Conservation (phyloP, 306 rosid species). For the Begonia loranthoides region DNA sequence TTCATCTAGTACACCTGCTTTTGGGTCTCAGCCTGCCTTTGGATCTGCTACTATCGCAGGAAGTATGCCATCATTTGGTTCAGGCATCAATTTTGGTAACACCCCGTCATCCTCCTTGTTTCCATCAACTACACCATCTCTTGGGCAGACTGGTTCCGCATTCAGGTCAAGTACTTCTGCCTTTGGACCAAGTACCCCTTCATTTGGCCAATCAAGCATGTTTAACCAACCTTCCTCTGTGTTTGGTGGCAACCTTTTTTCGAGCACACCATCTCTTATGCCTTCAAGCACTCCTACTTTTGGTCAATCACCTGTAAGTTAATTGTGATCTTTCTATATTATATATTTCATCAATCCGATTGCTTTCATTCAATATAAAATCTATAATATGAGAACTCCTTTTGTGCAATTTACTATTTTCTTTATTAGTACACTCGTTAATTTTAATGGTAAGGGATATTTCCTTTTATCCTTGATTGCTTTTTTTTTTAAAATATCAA, state of each 20-base stretch:
- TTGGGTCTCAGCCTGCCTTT: constrained; percentile 27
- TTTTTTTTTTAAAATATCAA: too few species aligned
- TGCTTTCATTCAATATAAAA: too few species aligned
- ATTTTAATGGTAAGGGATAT: too few species aligned
- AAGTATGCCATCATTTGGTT: constrained; percentile 37
- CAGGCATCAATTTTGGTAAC: constrained; percentile 32
- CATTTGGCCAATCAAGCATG: constrained; percentile 32
- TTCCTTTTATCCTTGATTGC: too few species aligned
- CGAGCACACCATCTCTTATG: constrained; percentile 32
- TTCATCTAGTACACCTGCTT: constrained; percentile 22
- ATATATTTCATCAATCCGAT: too few species aligned
- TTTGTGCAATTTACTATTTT: too few species aligned
- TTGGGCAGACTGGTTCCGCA: constrained; percentile 30
- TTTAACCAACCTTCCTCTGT: constrained; percentile 45
- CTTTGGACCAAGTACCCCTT: constrained; percentile 36
- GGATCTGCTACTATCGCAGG: constrained; percentile 31
- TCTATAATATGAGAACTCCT: too few species aligned
- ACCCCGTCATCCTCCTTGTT: constrained; percentile 44
- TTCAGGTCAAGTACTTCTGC: constrained; percentile 39
- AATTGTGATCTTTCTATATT: not conserved
- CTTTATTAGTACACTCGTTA: too few species aligned
- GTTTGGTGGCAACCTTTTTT: constrained; percentile 38
- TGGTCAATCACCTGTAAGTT: constrained; percentile 53
- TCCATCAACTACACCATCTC: constrained; percentile 34
- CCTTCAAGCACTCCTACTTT: constrained; percentile 37